These are phyloP conservation scores for Colletotrichum neosansevieriae DNA, from an alignment of 2,329 filamentous ascomycete species.

Conservation along the genomic window DNA sequence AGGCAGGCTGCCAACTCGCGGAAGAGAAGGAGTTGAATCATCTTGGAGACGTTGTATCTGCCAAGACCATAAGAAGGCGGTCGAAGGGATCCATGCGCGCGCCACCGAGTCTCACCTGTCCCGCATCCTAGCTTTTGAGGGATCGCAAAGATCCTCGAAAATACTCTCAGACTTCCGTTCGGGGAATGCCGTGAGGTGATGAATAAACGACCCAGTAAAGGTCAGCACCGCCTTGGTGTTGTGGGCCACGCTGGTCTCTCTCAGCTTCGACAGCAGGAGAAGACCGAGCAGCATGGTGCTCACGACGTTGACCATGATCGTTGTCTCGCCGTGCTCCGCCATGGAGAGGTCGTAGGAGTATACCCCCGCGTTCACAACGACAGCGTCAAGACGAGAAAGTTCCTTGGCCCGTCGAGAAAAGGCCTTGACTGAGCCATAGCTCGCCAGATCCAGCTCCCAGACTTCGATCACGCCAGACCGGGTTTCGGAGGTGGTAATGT, in stretches of 20 bases:
- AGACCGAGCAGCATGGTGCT: slow-evolving; percentile 62
- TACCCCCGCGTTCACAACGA: slow-evolving; percentile 58
- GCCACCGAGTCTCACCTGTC: too few species aligned
- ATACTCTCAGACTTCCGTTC: slow-evolving; percentile 42
- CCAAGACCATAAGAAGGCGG: too few species aligned
- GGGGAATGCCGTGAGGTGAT: slow-evolving; percentile 45
- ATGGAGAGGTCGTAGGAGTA: slow-evolving; percentile 48
- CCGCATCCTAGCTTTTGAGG: too few species aligned
- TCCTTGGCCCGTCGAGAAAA: slow-evolving; percentile 54
- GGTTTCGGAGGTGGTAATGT: too few species aligned
- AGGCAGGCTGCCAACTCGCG: too few species aligned
- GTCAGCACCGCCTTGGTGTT: slow-evolving; percentile 44
- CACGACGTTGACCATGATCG: slow-evolving; percentile 66
- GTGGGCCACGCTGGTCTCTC: slow-evolving; percentile 49
- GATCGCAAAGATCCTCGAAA: slow-evolving; percentile 34
- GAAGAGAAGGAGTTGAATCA: too few species aligned
- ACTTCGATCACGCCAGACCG: slow-evolving; percentile 53
- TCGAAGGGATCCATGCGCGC: too few species aligned
- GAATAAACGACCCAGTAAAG: slow-evolving; percentile 46
- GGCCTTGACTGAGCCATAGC: slow-evolving; percentile 57
- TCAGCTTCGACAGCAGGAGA: slow-evolving; percentile 64
- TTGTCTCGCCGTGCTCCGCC: slow-evolving; percentile 60
- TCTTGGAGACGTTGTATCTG: too few species aligned
- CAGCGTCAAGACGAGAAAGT: slow-evolving; percentile 58
- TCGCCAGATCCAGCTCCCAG: slow-evolving; percentile 63